A percentile compares a stretch with the other conserved stretches of the same genome.
Evolutionary conservation across 371 early-diverging fungal genomes (phyloP).

Genomic region (Syncephalastrum sp.): DNA sequence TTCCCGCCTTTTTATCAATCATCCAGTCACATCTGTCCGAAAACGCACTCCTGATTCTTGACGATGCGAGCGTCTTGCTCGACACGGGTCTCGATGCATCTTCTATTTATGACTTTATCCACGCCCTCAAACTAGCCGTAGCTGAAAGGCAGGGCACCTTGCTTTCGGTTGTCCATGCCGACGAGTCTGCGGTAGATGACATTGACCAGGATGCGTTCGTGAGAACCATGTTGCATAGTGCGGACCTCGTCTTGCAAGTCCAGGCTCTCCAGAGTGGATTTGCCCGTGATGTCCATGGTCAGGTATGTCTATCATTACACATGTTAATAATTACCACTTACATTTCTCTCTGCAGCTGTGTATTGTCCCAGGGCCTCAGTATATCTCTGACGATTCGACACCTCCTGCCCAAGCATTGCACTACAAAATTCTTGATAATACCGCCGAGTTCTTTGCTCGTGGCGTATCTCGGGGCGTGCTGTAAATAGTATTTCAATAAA

Average conservation of each 20-base stretch:
- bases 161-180: slow-evolving; percentile 59
- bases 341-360: slow-evolving; percentile 27
- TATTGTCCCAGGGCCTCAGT: slow-evolving; percentile 51
- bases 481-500: no score
- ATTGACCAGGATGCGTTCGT: slow-evolving; percentile 55
- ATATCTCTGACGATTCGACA: slow-evolving; percentile 8
- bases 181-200: slow-evolving; percentile 55
- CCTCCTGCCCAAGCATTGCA: slow-evolving; percentile 48
- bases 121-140: slow-evolving; percentile 43
- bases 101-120: slow-evolving; percentile 40
- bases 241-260: slow-evolving; percentile 58
- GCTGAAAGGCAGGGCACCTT: slow-evolving; percentile 56
- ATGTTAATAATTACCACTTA: not conserved
- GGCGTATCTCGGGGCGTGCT: slow-evolving; percentile 51
- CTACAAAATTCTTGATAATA: slow-evolving; percentile 68
- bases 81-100: slow-evolving; percentile 47
- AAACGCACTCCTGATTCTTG: slow-evolving; percentile 54
- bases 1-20: slow-evolving; percentile 24
- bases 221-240: slow-evolving; percentile 44
- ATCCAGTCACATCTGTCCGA: slow-evolving; percentile 15
- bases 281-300: slow-evolving; percentile 69
- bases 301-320: slow-evolving; percentile 30
- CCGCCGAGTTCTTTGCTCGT: slow-evolving; percentile 68
- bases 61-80: slow-evolving; percentile 61
- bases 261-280: slow-evolving; percentile 63